Base-by-base conservation (phyloP, 2,329 filamentous ascomycete genomes). In the Coleophoma cylindrospora region DNA sequence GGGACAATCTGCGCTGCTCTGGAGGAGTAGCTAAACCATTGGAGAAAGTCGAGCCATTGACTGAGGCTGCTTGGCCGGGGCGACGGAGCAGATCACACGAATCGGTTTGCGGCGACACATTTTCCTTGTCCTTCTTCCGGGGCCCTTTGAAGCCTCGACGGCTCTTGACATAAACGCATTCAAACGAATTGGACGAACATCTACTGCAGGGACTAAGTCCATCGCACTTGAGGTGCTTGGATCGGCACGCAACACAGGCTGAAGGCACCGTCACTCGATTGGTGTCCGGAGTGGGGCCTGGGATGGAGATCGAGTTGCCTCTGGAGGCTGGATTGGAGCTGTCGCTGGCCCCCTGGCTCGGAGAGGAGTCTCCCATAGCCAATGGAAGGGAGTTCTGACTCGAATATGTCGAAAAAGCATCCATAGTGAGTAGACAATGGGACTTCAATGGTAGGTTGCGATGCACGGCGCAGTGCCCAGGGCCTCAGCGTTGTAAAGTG, bases 161-260 rank as follows among this genome's bases (percentile, higher is more conserved):
- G 37, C 86, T 90, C 41, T 85, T 82, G 45, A 89, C 80, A 64
- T 89, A 91, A 61, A 83, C 70, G 66, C 88, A 92, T 44, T 84
- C 75, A 15, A 75, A 70, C 50, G 77, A 76, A 44, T 77, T 75
- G 46, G 72, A 68, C 19, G 70, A 69, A 66, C 87, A 91, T 48
- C 88, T 81, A 43, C 79, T 76, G 68, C 88, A 91, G 12, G 87
- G 87, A 33, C 70, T 83, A 36, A 73, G 69, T 27, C 86, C 86
- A 66, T 91, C 85, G 64, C 87, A 91, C 64, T 89, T 91, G 45
- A 91, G 75, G 66, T 91, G 88, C 62, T 88, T 64, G 11, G 55
- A 56, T 13, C 62, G 57, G 52, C 62, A 65, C 43, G 52, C 53
- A 22, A 65, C 56, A 37, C 62, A 65, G 5, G 62, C 61, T 12